Evolutionary conservation across 305 asterid genomes (phyloP).

Genomic region (Fraxinus baroniana): DNA sequence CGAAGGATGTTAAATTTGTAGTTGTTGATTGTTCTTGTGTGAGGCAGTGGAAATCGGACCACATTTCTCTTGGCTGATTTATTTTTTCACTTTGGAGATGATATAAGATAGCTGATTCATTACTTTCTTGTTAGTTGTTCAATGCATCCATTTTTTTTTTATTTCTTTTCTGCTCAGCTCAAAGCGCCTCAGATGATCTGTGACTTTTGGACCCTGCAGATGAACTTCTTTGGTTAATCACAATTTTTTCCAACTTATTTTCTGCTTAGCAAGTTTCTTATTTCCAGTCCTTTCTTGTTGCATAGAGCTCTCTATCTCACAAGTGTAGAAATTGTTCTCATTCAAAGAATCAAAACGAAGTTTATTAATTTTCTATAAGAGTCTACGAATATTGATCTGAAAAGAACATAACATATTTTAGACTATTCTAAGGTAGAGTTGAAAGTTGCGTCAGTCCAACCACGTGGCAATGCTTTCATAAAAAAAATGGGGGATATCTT

Average conservation of each 20-base stretch:
- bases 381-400: background rate
- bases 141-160: background rate
- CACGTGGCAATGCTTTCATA: background rate
- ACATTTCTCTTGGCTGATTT: background rate
- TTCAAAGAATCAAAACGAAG: background rate
- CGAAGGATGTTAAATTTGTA: background rate
- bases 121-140: background rate
- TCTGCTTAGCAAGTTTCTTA: background rate
- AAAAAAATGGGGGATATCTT: background rate
- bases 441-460: background rate
- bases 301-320: background rate
- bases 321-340: background rate
- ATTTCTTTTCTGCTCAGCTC: background rate
- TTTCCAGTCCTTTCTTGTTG: background rate
- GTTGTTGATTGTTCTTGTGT: background rate
- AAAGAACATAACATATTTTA: background rate
- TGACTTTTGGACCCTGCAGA: background rate
- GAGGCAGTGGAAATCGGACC: slow-evolving; percentile 2
- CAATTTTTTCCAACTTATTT: background rate
- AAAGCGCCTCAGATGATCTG: background rate
- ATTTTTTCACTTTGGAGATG: background rate
- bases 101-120: background rate
- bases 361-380: background rate
- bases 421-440: background rate
- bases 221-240: background rate